Base-by-base conservation (phyloP, 129 eudicot species). In the Flaveria robusta region DNA sequence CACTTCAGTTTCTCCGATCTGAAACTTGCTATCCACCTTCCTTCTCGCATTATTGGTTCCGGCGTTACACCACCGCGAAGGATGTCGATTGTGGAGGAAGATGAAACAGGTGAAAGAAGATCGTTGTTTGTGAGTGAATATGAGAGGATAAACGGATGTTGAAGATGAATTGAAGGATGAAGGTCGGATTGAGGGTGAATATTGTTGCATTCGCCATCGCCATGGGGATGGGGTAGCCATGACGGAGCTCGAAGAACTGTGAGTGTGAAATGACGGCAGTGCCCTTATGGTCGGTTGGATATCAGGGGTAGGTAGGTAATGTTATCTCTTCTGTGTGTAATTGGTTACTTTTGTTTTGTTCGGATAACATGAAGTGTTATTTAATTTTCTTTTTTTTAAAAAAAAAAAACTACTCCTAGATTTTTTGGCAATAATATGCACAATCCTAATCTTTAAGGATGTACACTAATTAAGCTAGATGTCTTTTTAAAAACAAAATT, bases 171-270 rank as follows among this genome's bases (percentile, higher is more conserved):
- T 58, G 66, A 58, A 58, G 66, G 69, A n/a, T 27, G 86, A 77
- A 13, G 83, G 52, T 11, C 42, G 59, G 47, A 8, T 43, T 27
- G 39, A 15, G 24, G 75, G 50, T 50, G 63, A 27, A 37, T 26
- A 9, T 70, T 70, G 50, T 43, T 43, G 85, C 79, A 77, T 70
- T 70, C 82, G 74, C 69, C 78, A 66, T 66, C 75, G 47, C 89
- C 86, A 71, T 64, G 86, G 76, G 27, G 87, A 75, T 34, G 79
- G 79, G 46, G 84, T n/a, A 13, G 67, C 67, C 67, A 62, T 62
- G 65, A 23, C 12, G 42, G 67, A 62, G 67, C 13, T 58, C 65
- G 31, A 34, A 34, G 7, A 58, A 23, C 29, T 5, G 14, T 4
- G 18, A 4, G 10, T 24, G 67, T 62, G 26, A 56, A 56, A 56